Evolutionary conservation across 495 filamentous ascomycete species (phyloP), one percentile per base, ranked within the genome.

Genomic region (Lophiotrema nucula): DNA sequence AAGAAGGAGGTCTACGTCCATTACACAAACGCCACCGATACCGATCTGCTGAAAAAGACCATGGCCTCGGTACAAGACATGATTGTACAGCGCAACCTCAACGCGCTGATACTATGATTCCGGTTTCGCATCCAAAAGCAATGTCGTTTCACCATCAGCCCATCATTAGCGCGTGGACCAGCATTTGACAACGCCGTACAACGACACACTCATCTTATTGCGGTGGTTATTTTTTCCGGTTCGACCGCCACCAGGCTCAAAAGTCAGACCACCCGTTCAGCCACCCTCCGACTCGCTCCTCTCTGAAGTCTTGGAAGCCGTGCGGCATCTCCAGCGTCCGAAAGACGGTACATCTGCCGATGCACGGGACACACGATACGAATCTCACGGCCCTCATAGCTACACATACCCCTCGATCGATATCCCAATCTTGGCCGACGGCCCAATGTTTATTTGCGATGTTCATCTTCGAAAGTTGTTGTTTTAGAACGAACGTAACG

Each of bases 1-100:
- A 95, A 91, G 53, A 98, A 98, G 80, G 93, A 98, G 72, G 97
- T 98, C 74, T 98, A 98, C 77, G 97, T 95, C 44, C 92, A 98
- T 76, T 97, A 97, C 78, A 98, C 93, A 52, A 97, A 95, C 70
- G 93, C 93, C 24, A 97, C 93, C 23, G 93, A 98, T 73, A 98
- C 93, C 25, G 93, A 95, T 69, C 74, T 98, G 49, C 78, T 98
- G 51, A 97, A 96, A 75, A 95, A 92, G 63, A 98, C 93, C 22
- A 98, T 98, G 93, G 81, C 83, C 51, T 95, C 88, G 24, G 93
- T 98, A 28, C 93, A 97, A 69, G 93, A 98, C 70, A 98, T 97
- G 88, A 97, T 98, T 72, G 92, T 98, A 64, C 93, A 98, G 77
- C 88, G 90, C 72, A 98, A 98, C 73, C 79, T 98, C 55, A 89